phyloP scores from a whole-genome alignment of 2,329 filamentous ascomycete genomes.

The Colletotrichum noveboracense region DNA sequence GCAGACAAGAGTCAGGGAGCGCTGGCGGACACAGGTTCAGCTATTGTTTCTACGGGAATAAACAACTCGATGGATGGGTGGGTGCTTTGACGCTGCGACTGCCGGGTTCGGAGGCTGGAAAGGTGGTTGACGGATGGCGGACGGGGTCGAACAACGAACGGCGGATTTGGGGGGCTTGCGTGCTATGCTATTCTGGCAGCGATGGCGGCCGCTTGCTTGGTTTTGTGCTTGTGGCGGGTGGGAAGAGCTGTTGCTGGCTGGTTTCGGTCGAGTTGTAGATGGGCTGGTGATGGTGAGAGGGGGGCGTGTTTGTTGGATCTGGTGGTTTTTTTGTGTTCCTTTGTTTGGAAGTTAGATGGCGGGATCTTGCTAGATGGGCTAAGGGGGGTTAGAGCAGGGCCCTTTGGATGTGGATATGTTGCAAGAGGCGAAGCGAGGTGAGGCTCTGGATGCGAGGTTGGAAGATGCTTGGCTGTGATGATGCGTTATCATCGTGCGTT shows the following conservation, averaged over 20 bases:
- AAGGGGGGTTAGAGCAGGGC: neutral
- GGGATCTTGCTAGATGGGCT: neutral
- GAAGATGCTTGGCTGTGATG: neutral
- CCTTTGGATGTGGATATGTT: neutral
- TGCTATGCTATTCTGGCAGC: neutral
- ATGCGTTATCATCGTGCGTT: neutral
- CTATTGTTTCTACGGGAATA: neutral
- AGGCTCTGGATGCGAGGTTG: neutral
- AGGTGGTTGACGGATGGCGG: neutral
- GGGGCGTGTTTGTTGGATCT: neutral
- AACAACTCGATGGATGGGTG: neutral
- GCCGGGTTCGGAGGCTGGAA: conserved; percentile 6
- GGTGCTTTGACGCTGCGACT: neutral
- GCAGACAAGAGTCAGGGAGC: neutral
- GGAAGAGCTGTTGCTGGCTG: neutral
- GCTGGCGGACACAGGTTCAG: neutral
- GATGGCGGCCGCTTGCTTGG: neutral
- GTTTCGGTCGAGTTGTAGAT: neutral
- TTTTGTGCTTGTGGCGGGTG: neutral
- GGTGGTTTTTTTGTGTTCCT: neutral
- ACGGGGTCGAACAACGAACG: neutral
- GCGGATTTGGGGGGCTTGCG: neutral
- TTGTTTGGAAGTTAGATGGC: neutral
- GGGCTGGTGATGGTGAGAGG: neutral
- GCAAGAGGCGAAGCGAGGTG: neutral